Evolutionary conservation across 164 flowering plant genomes (phyloP), one percentile per base, ranked within the genome.

Genomic region (Annona squamosa): DNA sequence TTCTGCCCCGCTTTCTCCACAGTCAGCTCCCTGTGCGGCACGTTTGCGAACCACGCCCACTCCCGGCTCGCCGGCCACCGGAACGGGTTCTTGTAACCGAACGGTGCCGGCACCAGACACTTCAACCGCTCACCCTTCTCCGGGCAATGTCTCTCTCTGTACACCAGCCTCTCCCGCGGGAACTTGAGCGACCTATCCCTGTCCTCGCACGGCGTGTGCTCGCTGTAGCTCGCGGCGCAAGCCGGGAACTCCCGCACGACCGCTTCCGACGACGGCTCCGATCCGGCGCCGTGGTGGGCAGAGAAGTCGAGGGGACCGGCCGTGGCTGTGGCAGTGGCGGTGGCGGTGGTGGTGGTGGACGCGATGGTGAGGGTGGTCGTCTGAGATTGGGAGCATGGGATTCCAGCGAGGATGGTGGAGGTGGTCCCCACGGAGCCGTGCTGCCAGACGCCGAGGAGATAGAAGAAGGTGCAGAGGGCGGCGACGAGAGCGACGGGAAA

Each of bases 131-230:
- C 78, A 4, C 57, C 64, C 19, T 68, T 65, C 80, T 65, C 87
- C 57, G 98, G 99, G 73, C 99, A 95, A 66, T 95, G 99, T 74
- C 99, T 73, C 84, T 95, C 97, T 46, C 93, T 71, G 81, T 90
- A 93, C 1, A 85, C 69, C 57, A 89, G 75, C 79, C 83, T 81
- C 16, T 86, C 83, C 56, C 97, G 63, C 1, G 78, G 77, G 79
- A 85, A 95, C 43, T 75, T 81, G 79, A 90, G 79, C 48, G 97
- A 95, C 44, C 98, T 69, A 48, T 81, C 16, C 7, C 67, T 73
- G 84, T 92, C 96, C 73, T 90, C 87, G 78, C 99, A 95, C 3
- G 99, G 99, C 2, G 97, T 89, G 87, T 91, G 86, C 77, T 95
- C 99, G 68, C 82, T 75, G 73, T 81, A 78, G 43, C 75, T 73